Conservation (phyloP, 2,329 filamentous ascomycete genomes). For the Lasiodiplodia citricola region DNA sequence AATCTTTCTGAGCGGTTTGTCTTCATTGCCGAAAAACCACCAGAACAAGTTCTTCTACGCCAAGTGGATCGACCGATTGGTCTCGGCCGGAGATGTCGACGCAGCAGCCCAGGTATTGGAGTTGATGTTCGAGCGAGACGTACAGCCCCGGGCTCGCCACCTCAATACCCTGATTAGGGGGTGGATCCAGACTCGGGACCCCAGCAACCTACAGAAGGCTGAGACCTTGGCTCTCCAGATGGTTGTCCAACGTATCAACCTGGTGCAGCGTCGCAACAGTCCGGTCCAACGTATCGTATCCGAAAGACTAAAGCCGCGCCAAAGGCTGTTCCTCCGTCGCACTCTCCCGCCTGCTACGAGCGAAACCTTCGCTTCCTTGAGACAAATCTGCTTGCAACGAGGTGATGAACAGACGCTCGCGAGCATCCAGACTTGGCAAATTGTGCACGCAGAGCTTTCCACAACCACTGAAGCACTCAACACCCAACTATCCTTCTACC, state of each 20-base stretch:
- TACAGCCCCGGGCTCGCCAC: constrained; percentile 73
- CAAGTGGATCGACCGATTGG: constrained; percentile 86
- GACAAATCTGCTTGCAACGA: constrained; percentile 37
- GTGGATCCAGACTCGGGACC: constrained; percentile 59
- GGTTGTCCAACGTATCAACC: constrained; percentile 32
- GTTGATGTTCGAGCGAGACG: constrained; percentile 73
- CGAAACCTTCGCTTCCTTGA: constrained; percentile 40
- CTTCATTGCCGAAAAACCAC: constrained; percentile 56
- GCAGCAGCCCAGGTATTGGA: constrained; percentile 75
- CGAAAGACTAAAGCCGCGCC: neutral
- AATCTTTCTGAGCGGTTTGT: constrained; percentile 56
- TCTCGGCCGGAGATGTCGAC: constrained; percentile 65
- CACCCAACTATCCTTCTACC: constrained; percentile 38
- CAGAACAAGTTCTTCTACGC: constrained; percentile 83
- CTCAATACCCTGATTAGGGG: constrained; percentile 83
- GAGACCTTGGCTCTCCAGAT: constrained; percentile 45
- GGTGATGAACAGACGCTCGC: constrained; percentile 43
- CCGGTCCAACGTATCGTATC: neutral
- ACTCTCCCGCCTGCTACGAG: constrained; percentile 36
- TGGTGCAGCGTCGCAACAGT: neutral
- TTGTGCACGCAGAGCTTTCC: constrained; percentile 29
- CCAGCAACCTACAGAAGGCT: constrained; percentile 35
- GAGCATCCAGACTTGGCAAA: constrained; percentile 38
- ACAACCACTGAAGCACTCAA: constrained; percentile 41
- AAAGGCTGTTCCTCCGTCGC: neutral